A percentile compares a stretch with the other conserved stretches of the same genome.
phyloP scores from a whole-genome alignment of 495 filamentous ascomycete genomes.

The Cetradonia linearis region DNA sequence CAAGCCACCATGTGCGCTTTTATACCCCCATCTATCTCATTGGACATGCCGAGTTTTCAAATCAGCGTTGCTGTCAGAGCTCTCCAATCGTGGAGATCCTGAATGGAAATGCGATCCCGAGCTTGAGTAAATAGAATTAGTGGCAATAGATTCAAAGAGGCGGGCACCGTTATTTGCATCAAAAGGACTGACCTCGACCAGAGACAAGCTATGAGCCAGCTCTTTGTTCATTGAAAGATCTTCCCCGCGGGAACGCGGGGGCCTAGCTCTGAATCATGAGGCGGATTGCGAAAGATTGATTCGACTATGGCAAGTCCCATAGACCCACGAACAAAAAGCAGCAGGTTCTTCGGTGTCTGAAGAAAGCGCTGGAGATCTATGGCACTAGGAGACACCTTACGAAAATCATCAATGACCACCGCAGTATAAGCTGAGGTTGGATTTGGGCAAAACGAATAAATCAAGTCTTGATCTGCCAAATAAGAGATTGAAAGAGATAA shows the following conservation, averaged over 20 bases:
- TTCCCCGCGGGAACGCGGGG: not conserved
- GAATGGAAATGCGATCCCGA: constrained; percentile 12
- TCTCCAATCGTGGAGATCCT: constrained; percentile 24
- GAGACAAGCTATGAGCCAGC: constrained; percentile 9
- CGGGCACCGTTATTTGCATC: constrained; percentile 8
- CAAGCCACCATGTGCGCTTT: constrained; percentile 8
- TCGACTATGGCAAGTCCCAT: constrained; percentile 19
- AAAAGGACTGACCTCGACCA: constrained; percentile 14
- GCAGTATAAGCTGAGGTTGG: not conserved
- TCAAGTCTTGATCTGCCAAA: constrained; percentile 25
- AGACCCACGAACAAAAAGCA: constrained; percentile 24
- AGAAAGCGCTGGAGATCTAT: constrained; percentile 19
- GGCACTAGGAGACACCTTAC: constrained; percentile 13
- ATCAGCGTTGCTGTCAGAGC: constrained; percentile 23
- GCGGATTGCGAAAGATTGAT: constrained; percentile 17
- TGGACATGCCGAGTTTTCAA: constrained; percentile 11
- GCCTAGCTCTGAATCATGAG: not conserved
- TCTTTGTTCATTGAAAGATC: constrained; percentile 18
- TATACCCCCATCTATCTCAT: constrained; percentile 4
- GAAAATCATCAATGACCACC: constrained; percentile 1
- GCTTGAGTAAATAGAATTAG: constrained; percentile 8
- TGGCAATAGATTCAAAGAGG: not conserved
- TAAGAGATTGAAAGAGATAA: constrained; percentile 14
- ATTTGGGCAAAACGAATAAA: constrained; percentile 20
- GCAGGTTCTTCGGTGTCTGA: constrained; percentile 14